Conservation (phyloP, 768 basidiomycete species). For the Mycena pura region DNA sequence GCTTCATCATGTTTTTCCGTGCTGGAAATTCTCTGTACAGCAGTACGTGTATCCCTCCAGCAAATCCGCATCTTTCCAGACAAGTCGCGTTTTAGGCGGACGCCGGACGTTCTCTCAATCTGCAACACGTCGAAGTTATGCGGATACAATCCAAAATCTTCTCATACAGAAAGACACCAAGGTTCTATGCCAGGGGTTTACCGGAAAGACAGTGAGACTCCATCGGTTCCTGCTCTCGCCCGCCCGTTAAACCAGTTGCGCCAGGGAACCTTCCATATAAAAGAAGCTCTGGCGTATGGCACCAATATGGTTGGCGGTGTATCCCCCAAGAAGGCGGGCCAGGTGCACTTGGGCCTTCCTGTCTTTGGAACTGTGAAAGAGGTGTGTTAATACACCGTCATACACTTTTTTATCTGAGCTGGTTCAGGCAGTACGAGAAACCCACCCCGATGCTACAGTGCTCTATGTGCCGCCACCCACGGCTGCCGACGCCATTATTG, state of each 20-base stretch:
- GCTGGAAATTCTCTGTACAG: conserved; percentile 62
- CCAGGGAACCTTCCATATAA: conserved; percentile 96
- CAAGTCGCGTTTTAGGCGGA: conserved; percentile 51
- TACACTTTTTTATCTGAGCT: conserved; percentile 4
- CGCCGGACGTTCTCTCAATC: conserved; percentile 86
- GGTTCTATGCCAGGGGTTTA: conserved; percentile 91
- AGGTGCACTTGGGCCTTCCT: conserved; percentile 93
- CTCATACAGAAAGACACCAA: conserved; percentile 94
- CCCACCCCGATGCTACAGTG: conserved; percentile 90
- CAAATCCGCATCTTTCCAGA: not conserved
- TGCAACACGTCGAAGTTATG: conserved; percentile 77
- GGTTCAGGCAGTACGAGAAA: conserved; percentile 81
- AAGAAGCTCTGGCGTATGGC: conserved; percentile 92
- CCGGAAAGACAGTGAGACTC: conserved; percentile 87
- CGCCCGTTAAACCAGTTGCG: not conserved
- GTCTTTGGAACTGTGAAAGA: conserved; percentile 93
- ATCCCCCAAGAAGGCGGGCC: conserved; percentile 95
- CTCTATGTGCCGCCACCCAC: conserved; percentile 98
- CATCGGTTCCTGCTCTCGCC: not conserved
- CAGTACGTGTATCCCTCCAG: conserved; percentile 46
- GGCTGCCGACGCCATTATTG: conserved; percentile 96
- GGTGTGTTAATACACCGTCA: conserved; percentile 52
- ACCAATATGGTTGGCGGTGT: conserved; percentile 99
- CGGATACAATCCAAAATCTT: conserved; percentile 89
- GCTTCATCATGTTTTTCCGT: conserved; percentile 61